Conservation (phyloP, 106 monocot genomes). For the Posidonia australis region DNA sequence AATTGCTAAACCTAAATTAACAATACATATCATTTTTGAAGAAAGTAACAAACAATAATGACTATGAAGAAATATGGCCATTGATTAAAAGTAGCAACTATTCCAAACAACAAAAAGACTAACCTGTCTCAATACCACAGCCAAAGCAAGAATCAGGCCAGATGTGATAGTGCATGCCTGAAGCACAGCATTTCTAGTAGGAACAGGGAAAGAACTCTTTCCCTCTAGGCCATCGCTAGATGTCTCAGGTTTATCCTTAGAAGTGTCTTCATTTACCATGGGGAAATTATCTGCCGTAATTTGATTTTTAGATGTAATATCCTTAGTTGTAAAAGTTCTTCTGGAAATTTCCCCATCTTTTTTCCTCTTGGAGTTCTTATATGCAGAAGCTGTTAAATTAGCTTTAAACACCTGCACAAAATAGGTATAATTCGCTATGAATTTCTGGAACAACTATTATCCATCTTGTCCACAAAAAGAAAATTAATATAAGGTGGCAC, state of each 20-base stretch:
- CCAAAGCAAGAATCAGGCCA: slow-evolving; percentile 37
- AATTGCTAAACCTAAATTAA: no score
- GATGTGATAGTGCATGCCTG: slow-evolving; percentile 67
- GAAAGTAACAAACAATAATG: neutral
- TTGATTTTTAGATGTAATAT: slow-evolving; percentile 3
- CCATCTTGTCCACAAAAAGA: neutral
- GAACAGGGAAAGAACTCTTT: slow-evolving; percentile 16
- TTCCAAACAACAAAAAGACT: neutral
- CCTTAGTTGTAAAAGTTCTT: slow-evolving; percentile 7
- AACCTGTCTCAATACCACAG: slow-evolving; percentile 56
- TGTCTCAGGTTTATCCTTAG: neutral
- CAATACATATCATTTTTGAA: neutral
- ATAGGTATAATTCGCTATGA: neutral
- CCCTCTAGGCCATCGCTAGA: neutral
- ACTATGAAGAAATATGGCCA: neutral
- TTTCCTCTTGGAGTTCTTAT: slow-evolving; percentile 34
- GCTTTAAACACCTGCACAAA: slow-evolving; percentile 23
- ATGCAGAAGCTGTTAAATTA: slow-evolving; percentile 32
- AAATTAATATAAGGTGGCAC: slow-evolving; percentile 3
- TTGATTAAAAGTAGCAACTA: neutral
- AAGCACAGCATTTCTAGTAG: slow-evolving; percentile 57
- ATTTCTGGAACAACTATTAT: neutral
- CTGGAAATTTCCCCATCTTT: slow-evolving; percentile 11
- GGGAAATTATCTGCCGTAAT: slow-evolving; percentile 3
- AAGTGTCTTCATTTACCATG: slow-evolving; percentile 7